Evolutionary conservation across 345 rosid species (phyloP), one percentile per base, ranked within the genome.

Genomic region (Sisymbrium irio): DNA sequence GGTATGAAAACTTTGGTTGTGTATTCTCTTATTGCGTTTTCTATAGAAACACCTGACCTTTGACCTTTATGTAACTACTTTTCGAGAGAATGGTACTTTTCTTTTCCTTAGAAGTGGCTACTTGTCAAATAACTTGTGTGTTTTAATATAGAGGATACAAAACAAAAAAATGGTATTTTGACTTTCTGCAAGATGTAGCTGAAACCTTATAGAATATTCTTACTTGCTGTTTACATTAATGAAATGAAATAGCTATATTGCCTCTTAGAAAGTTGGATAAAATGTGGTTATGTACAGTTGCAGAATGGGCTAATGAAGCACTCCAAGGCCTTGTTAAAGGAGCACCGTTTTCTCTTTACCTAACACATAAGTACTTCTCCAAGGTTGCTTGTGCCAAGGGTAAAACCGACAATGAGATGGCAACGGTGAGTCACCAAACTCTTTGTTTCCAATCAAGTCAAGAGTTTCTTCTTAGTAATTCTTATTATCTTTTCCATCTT

Each of bases 301-400:
- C 37, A 12, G 87, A 88, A 73, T 94, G 97, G 98, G 96, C 96
- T 53, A 85, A 72, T 12, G 95, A 94, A 56, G 95, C 97, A 72
- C 86, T 89, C 67, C 88, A 89, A 79, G 95, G 90, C 58, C 77
- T 91, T 64, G 86, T 68, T 55, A 91, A 87, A 82, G 97, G 93
- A 36, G 96, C 96, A 28, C 97, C 98, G 3, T 94, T 94, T 79
- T 91, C 98, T 79, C 98, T 94, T 39, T 76, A 80, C 87, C 82
- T 91, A 73, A 88, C 97, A 19, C 82, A 85, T 14, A 82, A 75
- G 27, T 84, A 88, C 69, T 91, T 89, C 85, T 85, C 96, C 6
- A 83, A 70, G 80, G 96, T 94, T 76, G 87, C 90, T 63, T 85
- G 85, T 6, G 90, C 89, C 18, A 75, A 75, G 62, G 91, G 86